Evolutionary conservation across 2,329 filamentous ascomycete genomes (phyloP).

Genomic region (Aspergillus ochraceoroseus): DNA sequence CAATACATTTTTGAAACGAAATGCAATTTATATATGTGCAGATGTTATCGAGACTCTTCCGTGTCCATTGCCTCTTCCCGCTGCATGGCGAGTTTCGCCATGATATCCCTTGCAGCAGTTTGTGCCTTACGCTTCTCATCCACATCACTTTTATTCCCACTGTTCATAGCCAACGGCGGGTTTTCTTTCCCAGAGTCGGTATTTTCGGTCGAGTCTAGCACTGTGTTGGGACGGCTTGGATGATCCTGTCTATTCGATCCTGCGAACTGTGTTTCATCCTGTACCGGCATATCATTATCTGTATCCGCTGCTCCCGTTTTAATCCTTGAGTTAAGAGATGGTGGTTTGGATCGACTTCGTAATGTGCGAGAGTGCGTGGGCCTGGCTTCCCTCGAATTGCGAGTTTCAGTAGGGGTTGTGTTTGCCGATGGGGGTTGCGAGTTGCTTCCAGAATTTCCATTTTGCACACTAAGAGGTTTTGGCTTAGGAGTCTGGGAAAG

Average conservation of each 20-base stretch:
- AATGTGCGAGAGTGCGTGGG: slow-evolving; percentile 14
- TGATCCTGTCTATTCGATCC: neutral
- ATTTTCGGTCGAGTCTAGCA: neutral
- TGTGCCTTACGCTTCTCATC: slow-evolving; percentile 32
- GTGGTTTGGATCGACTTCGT: slow-evolving; percentile 19
- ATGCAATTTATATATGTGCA: neutral
- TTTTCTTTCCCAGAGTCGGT: slow-evolving; percentile 17
- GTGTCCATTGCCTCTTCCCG: slow-evolving; percentile 40
- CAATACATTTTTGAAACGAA: slow-evolving; percentile 1
- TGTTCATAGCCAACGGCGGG: slow-evolving; percentile 2
- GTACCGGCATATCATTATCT: neutral
- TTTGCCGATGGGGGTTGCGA: slow-evolving; percentile 6
- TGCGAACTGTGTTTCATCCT: neutral
- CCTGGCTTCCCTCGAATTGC: slow-evolving; percentile 7
- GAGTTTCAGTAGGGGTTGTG: slow-evolving; percentile 14
- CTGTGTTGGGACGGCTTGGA: no score
- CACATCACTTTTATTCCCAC: slow-evolving; percentile 10
- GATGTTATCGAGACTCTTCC: slow-evolving; percentile 23
- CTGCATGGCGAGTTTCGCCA: slow-evolving; percentile 37
- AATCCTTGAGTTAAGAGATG: slow-evolving; percentile 9
- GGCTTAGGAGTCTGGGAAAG: slow-evolving; percentile 15
- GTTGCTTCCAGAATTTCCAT: slow-evolving; percentile 17
- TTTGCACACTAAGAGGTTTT: slow-evolving; percentile 18
- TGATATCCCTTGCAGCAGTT: slow-evolving; percentile 32
- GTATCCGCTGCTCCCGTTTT: neutral